phyloP scores from a whole-genome alignment of 805 yeast genomes.

The Wickerhamomyces canadensis region DNA sequence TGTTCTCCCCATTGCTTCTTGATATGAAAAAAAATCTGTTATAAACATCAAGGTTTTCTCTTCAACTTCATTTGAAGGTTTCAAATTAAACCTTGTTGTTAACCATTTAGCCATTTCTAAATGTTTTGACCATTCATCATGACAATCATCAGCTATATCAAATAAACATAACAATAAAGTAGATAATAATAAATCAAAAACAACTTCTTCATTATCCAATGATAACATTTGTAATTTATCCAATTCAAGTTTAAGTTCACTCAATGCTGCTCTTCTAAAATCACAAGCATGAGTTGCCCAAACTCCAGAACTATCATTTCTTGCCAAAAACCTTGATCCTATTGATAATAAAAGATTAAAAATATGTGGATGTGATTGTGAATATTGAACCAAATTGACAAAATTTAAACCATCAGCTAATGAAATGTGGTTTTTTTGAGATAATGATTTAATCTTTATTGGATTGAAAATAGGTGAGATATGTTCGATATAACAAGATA shows the following conservation, averaged over 20 bases:
- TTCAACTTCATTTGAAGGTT: not conserved
- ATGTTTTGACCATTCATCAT: constrained; percentile 8
- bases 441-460: not conserved
- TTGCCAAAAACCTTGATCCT: constrained; percentile 6
- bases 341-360: constrained; percentile 4
- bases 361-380: constrained; percentile 1
- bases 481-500: constrained; percentile 4
- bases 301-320: not conserved
- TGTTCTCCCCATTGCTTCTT: constrained; percentile 10
- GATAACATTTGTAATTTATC: not conserved
- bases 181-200: constrained; percentile 5
- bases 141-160: constrained; percentile 8
- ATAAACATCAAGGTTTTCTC: constrained; percentile 1
- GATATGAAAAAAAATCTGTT: constrained; percentile 6
- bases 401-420: constrained; percentile 2
- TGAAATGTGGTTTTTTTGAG: not conserved
- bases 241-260: not conserved
- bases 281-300: constrained; percentile 4
- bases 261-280: constrained; percentile 2
- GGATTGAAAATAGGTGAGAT: constrained; percentile 9
- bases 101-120: constrained; percentile 3
- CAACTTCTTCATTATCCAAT: not conserved
- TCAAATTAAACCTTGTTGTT: not conserved
- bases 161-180: constrained; percentile 5
- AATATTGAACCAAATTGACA: constrained; percentile 3